Base-by-base conservation (phyloP, 1,284 basidiomycete species). In the Sporisorium sorghi region DNA sequence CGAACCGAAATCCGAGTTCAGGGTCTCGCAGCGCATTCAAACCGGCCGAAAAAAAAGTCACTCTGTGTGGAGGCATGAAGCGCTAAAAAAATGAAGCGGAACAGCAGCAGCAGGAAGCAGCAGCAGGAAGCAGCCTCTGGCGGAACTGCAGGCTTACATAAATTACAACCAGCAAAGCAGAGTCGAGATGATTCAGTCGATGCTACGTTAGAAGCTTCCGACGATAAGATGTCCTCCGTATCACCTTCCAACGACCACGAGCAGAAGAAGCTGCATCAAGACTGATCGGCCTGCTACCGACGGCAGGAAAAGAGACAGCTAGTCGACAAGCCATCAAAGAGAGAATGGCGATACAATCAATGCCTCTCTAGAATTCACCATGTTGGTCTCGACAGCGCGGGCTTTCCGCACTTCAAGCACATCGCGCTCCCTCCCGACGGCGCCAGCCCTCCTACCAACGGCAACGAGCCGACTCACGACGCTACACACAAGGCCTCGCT, bases 71-170 rank as follows among this genome's bases (percentile, higher is more conserved):
- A 70, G 67, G 67, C 67, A 69, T 69, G 43, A 57, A 49, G 40
- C 28, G 35, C 49, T 11, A 42, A 58, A 37, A 17, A n/a, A 19
- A 9, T 9, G 28, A 39, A 28, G 17, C 30, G 11, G 7, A 10
- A 23, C 10, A 28, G 47, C 2, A 33, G n/a, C 15, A 24, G 15
- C 10, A 40, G 37, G 7, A n/a, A n/a, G n/a, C n/a, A n/a, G n/a
- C n/a, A n/a, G n/a, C n/a, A n/a, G n/a, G n/a, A n/a, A n/a, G n/a
- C n/a, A n/a, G n/a, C n/a, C n/a, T n/a, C n/a, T n/a, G n/a, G 17
- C 37, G 15, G 5, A 37, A 53, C 59, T 63, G 57, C 67, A 70
- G 48, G 67, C 67, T 70, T 70, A 70, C 67, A 50, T 70, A 63
- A 54, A 28, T 5, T n/a, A n/a, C n/a, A n/a, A n/a, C n/a, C 35